A percentile compares a stretch with the other conserved stretches of the same genome.
phyloP scores from a whole-genome alignment of 805 yeast genomes.

The Cyberlindnera mrakii region DNA sequence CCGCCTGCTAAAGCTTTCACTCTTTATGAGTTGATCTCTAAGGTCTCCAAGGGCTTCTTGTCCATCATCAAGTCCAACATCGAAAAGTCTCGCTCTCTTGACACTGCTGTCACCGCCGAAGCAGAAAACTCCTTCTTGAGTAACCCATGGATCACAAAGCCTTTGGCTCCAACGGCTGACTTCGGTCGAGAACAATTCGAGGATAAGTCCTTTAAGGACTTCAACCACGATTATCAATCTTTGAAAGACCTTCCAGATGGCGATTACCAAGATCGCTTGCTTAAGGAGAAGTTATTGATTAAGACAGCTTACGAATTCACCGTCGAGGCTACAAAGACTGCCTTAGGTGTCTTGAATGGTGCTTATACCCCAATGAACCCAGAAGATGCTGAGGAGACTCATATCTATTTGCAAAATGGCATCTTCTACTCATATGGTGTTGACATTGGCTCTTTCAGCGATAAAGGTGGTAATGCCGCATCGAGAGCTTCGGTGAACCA shows the following conservation, averaged over 20 bases:
- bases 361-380: conserved; percentile 77
- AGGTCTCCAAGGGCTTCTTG: conserved; percentile 59
- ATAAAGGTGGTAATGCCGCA: conserved; percentile 77
- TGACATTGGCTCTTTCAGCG: conserved; percentile 61
- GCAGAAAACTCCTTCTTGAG: conserved; percentile 58
- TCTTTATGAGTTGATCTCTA: conserved; percentile 52
- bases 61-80: conserved; percentile 48
- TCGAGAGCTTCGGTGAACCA: conserved; percentile 74
- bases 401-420: conserved; percentile 72
- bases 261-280: conserved; percentile 57
- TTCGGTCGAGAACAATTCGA: conserved; percentile 24
- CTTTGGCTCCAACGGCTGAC: conserved; percentile 19
- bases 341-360: conserved; percentile 68
- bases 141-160: conserved; percentile 65
- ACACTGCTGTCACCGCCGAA: conserved; percentile 50
- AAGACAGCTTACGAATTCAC: conserved; percentile 74
- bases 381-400: conserved; percentile 53
- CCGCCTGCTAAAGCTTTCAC: conserved; percentile 29
- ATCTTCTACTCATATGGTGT: conserved; percentile 80
- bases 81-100: conserved; percentile 33
- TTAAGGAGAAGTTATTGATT: conserved; percentile 69
- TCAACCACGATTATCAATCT: conserved; percentile 89
- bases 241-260: conserved; percentile 63
- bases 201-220: conserved; percentile 51
- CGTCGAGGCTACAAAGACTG: conserved; percentile 69